These are phyloP conservation scores for Globisporangium camurandrum DNA, from an alignment of 352 stramenopile species.

Conservation along the genomic window DNA sequence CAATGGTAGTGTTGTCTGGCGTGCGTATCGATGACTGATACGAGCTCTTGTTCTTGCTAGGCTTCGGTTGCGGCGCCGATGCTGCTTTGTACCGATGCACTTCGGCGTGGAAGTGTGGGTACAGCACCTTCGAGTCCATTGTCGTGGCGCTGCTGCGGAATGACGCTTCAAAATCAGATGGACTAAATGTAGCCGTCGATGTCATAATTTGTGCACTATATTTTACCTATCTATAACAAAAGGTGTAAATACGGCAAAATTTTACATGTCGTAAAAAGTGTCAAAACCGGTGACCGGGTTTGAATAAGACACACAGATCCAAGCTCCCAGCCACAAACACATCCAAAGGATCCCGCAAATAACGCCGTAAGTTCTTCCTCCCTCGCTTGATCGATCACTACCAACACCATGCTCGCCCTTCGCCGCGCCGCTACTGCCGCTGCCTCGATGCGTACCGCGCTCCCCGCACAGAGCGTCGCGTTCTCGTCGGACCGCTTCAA, in stretches of 20 bases:
- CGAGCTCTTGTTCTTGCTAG: slow-evolving; percentile 13
- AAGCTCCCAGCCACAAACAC: neutral
- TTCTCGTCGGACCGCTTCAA: slow-evolving; percentile 31
- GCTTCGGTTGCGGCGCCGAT: slow-evolving; percentile 11
- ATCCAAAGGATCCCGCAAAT: neutral
- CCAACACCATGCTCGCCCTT: slow-evolving; percentile 51
- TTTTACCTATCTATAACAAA: too few relatives aligned
- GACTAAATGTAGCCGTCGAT: too few relatives aligned
- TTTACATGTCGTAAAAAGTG: too few relatives aligned
- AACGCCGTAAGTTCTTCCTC: neutral
- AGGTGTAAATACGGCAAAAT: too few relatives aligned
- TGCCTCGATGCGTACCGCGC: slow-evolving; percentile 35
- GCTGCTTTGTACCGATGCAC: slow-evolving; percentile 26
- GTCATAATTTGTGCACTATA: too few relatives aligned
- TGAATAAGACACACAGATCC: too few relatives aligned
- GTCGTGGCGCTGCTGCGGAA: neutral
- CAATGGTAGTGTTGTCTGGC: neutral
- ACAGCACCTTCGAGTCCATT: slow-evolving; percentile 25
- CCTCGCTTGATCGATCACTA: too few relatives aligned
- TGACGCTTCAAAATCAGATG: too few relatives aligned
- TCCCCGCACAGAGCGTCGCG: slow-evolving; percentile 39
- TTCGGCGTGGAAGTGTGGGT: slow-evolving; percentile 56
- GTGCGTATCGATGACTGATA: neutral
- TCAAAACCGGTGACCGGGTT: too few relatives aligned
- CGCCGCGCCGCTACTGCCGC: slow-evolving; percentile 40